These are phyloP conservation scores for Aureobasidium sp. DNA, from an alignment of 2,329 filamentous ascomycete genomes.

Conservation along the genomic window DNA sequence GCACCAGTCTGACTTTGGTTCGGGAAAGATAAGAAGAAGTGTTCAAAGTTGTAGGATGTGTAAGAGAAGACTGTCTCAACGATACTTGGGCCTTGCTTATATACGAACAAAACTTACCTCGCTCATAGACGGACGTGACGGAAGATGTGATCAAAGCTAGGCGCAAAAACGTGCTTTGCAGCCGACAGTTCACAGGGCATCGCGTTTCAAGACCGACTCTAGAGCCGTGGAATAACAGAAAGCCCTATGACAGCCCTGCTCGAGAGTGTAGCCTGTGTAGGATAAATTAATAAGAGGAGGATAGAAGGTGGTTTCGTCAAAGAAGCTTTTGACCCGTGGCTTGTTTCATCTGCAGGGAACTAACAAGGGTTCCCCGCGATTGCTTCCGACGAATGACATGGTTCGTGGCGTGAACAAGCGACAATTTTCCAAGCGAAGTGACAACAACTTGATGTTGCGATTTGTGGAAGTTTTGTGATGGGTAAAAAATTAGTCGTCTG, in stretches of 20 bases:
- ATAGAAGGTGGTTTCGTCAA: conserved; percentile 5
- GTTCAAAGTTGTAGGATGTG: not conserved
- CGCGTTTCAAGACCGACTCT: conserved; percentile 5
- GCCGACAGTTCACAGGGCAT: conserved; percentile 2
- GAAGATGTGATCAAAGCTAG: not conserved
- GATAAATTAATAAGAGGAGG: conserved; percentile 5
- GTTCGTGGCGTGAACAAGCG: not conserved
- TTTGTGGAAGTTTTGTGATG: conserved; percentile 5
- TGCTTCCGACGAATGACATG: not conserved
- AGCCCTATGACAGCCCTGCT: conserved; percentile 5
- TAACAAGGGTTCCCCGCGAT: conserved; percentile 13
- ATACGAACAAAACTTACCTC: not conserved
- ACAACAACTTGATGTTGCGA: not conserved
- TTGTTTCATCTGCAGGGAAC: conserved; percentile 10
- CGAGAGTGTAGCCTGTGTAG: not conserved
- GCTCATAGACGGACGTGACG: not conserved
- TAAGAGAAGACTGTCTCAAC: not conserved
- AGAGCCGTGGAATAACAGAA: not conserved
- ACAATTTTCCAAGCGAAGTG: not conserved
- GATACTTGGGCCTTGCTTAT: conserved; percentile 4
- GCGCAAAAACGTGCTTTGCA: not conserved
- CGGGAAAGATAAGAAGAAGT: not conserved
- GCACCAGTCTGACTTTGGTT: conserved; percentile 13
- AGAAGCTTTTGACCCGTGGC: conserved; percentile 2
- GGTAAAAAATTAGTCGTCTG: not conserved